These are phyloP conservation scores for Ottelia alismoides DNA, from an alignment of 106 monocot genomes.

Conservation along the genomic window DNA sequence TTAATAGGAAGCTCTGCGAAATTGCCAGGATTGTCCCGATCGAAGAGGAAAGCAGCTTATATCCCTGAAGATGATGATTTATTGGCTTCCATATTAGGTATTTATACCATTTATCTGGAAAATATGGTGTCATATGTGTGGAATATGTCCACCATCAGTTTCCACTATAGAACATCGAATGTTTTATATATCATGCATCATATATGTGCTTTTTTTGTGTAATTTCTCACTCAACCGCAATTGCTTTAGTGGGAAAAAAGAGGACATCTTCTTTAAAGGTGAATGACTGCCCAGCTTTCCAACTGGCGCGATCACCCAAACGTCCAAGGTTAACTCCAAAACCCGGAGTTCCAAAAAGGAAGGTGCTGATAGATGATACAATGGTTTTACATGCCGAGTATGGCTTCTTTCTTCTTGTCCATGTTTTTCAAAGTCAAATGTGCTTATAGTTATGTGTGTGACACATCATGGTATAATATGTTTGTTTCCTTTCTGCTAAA, in stretches of 20 bases:
- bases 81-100: slow-evolving; percentile 93
- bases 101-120: background rate
- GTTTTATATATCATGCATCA: background rate
- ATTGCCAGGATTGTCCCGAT: slow-evolving; percentile 25
- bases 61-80: slow-evolving; percentile 81
- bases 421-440: too few species aligned
- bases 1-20: slow-evolving; percentile 40
- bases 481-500: too few species aligned
- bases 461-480: too few species aligned
- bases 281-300: slow-evolving; percentile 34
- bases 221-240: background rate
- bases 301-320: slow-evolving; percentile 35
- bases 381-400: slow-evolving; percentile 99
- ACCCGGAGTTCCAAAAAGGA: slow-evolving; percentile 45
- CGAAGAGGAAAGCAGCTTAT: slow-evolving; percentile 34
- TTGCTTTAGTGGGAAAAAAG: slow-evolving; percentile 57
- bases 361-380: slow-evolving; percentile 78
- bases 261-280: slow-evolving; percentile 32
- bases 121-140: background rate
- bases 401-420: too few species aligned
- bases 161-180: background rate
- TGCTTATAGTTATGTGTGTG: too few species aligned
- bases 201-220: background rate
- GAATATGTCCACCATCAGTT: background rate
- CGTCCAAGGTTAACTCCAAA: slow-evolving; percentile 40